Evolutionary conservation across 495 filamentous ascomycete species (phyloP), one percentile per base, ranked within the genome.

Genomic region (Hyphodiscus hymeniophilus): DNA sequence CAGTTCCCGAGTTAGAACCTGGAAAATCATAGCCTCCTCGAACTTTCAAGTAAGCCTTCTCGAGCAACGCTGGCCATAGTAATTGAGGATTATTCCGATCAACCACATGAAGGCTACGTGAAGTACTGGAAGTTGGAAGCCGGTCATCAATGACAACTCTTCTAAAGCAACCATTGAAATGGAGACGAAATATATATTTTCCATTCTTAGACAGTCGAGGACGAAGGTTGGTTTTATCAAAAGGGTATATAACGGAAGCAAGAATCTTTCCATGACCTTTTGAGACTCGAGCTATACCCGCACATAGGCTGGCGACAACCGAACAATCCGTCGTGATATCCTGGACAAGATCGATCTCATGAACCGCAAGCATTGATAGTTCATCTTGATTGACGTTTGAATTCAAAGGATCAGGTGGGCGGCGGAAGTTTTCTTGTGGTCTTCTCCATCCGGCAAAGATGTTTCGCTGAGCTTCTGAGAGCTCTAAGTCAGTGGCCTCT

Each of bases 21-120:
- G 92, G 92, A 55, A 99, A 97, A 54, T 97, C 88, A 63, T 99
- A 99, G 26, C 92, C 94, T 26, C 94, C 94, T 17, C 89, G 77
- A 7, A 97, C 76, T 66, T 97, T 99, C n/a, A 99, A 68, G 52
- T 97, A 99, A 3, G 92, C 92, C 60, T 99, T 99, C 63, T 99
- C 92, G 28, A 96, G 68, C 22, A 99, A 67, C 20, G 92, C 89
- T n/a, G 91, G 92, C 87, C 88, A 96, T 17, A 95, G 60, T 31
- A 90, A 71, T 15, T 61, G 63, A 10, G 84, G 80, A 51, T 94
- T 84, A 23, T 82, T 82, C 18, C 89, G 77, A 58, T 97, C 90
- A 32, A 91, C 75, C n/a, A 97, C 88, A 64, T 94, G 85, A 1
- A 97, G 71, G 3, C 80, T 76, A 30, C 86, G 78, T 22, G 71